Evolutionary conservation across 495 filamentous ascomycete genomes (phyloP).

Genomic region (Penicillium ochrochloron): DNA sequence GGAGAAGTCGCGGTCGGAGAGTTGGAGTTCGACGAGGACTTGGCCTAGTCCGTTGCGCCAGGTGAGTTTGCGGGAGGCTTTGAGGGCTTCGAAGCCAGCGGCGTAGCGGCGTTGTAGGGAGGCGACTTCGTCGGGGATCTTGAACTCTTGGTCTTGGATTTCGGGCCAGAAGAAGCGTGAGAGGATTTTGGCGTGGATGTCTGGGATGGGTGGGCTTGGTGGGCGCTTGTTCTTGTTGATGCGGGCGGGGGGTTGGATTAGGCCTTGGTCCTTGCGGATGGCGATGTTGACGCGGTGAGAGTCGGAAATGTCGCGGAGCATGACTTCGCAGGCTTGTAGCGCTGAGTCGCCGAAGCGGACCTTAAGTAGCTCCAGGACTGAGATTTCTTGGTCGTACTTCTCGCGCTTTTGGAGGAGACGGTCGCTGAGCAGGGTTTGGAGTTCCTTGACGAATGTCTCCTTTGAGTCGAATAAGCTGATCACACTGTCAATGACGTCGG

Average conservation of each 20-base stretch:
- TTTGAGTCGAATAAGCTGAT: slow-evolving; percentile 85
- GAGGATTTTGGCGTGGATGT: slow-evolving; percentile 80
- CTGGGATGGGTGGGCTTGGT: slow-evolving; percentile 29
- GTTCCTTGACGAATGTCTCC: slow-evolving; percentile 90
- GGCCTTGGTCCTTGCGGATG: slow-evolving; percentile 59
- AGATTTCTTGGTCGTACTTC: slow-evolving; percentile 74
- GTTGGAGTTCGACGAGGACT: slow-evolving; percentile 78
- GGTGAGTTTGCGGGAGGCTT: slow-evolving; percentile 79
- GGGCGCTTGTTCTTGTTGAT: slow-evolving; percentile 6
- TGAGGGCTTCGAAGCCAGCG: slow-evolving; percentile 75
- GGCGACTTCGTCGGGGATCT: slow-evolving; percentile 65
- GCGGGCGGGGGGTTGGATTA: slow-evolving; percentile 16
- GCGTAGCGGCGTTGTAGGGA: slow-evolving; percentile 72
- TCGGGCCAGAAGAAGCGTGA: slow-evolving; percentile 95
- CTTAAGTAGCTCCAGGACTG: slow-evolving; percentile 86
- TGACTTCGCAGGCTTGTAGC: slow-evolving; percentile 92
- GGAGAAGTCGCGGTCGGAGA: slow-evolving; percentile 76
- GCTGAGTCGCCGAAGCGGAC: slow-evolving; percentile 82
- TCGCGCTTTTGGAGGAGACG: slow-evolving; percentile 74
- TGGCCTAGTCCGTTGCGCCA: slow-evolving; percentile 85
- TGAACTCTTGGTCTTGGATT: slow-evolving; percentile 76
- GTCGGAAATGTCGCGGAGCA: slow-evolving; percentile 93
- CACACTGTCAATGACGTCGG: slow-evolving; percentile 90
- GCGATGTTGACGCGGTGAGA: slow-evolving; percentile 71
- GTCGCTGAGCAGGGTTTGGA: slow-evolving; percentile 82